Conservation (phyloP, 2,329 filamentous ascomycete genomes). For the Aspergillus bombycis region DNA sequence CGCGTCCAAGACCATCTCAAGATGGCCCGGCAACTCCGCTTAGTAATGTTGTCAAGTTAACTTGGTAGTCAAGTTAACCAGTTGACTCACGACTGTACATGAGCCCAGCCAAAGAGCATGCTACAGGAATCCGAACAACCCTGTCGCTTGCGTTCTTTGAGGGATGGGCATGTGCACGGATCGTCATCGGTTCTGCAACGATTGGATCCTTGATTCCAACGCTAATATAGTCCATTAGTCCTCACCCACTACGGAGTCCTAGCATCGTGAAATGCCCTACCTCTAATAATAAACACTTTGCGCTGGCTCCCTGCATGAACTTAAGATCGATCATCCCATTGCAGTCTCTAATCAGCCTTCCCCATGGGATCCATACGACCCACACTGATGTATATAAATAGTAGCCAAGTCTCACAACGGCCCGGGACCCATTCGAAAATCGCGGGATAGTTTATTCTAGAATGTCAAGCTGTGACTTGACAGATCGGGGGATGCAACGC, state of each 20-base stretch:
- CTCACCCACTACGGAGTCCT: not conserved
- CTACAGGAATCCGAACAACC: too few relatives aligned
- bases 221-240: not conserved
- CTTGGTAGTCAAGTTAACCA: too few relatives aligned
- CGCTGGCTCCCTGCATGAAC: not conserved
- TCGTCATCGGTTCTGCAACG: not conserved
- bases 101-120: not conserved
- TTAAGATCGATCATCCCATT: not conserved
- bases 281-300: not conserved
- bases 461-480: not conserved
- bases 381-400: not conserved
- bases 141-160: not conserved
- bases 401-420: not conserved
- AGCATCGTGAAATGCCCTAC: not conserved
- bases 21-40: not conserved
- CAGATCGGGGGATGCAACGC: too few relatives aligned
- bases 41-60: not conserved
- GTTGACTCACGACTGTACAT: not conserved
- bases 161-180: not conserved
- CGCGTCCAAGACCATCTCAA: not conserved
- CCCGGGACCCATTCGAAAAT: not conserved
- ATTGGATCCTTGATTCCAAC: not conserved
- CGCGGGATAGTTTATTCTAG: not conserved
- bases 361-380: not conserved
- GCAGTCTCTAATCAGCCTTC: not conserved